Evolutionary conservation across 225 moss, liverwort and hornwort genomes (phyloP).

Genomic region (Bryoerythrophyllum caledonicum): DNA sequence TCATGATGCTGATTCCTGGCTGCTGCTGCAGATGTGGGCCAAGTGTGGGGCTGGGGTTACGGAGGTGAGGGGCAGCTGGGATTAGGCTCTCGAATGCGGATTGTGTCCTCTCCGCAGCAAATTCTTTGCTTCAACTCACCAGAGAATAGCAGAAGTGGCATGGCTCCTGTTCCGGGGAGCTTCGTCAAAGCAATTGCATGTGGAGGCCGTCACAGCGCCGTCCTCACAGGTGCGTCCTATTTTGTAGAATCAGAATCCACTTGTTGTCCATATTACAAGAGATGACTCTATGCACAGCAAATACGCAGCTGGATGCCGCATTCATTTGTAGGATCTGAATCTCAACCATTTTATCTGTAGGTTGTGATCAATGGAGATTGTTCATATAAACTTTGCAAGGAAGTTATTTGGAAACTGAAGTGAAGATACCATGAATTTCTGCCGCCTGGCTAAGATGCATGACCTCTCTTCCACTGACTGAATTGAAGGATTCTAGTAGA

Average conservation of each 20-base stretch:
- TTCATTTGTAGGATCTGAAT: slow-evolving; percentile 2
- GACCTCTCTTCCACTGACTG: too few relatives aligned
- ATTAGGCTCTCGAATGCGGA: slow-evolving; percentile 71
- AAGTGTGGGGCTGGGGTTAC: slow-evolving; percentile 99
- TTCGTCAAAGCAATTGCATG: slow-evolving; percentile 74
- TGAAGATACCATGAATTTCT: too few relatives aligned
- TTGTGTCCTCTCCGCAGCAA: slow-evolving; percentile 73
- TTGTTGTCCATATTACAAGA: too few relatives aligned
- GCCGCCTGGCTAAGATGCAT: too few relatives aligned
- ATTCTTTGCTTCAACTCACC: slow-evolving; percentile 54
- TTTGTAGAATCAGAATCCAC: too few relatives aligned
- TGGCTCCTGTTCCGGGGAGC: slow-evolving; percentile 44
- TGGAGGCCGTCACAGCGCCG: slow-evolving; percentile 96
- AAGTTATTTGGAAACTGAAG: too few relatives aligned
- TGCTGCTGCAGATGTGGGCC: slow-evolving; percentile 60
- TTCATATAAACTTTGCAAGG: neutral
- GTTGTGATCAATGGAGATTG: neutral
- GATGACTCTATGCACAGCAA: neutral
- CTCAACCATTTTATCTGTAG: neutral
- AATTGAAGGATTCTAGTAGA: too few relatives aligned
- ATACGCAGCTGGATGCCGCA: neutral
- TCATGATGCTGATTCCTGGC: neutral
- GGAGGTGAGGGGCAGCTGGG: slow-evolving; percentile 98
- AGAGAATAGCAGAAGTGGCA: slow-evolving; percentile 14
- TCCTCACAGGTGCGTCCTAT: slow-evolving; percentile 64